phyloP scores from a whole-genome alignment of 805 yeast genomes.

The Candida arabinofermentans region DNA sequence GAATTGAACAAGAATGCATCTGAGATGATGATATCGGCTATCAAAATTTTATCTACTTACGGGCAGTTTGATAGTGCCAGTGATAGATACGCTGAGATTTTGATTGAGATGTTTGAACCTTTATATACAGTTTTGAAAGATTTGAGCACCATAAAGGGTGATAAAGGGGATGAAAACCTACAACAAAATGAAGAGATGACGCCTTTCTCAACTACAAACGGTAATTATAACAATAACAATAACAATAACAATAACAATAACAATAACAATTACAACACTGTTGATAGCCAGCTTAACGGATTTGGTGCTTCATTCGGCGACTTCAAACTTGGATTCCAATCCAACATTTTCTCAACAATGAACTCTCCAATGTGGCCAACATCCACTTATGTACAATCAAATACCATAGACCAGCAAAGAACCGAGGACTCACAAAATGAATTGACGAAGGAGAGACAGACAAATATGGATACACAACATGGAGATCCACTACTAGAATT shows the following conservation, averaged over 20 bases:
- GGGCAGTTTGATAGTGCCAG: slow-evolving; percentile 12
- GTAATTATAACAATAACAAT: neutral
- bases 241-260: neutral
- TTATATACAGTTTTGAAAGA: slow-evolving; percentile 6
- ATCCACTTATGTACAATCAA: too few relatives aligned
- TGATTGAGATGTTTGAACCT: slow-evolving; percentile 14
- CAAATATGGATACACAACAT: neutral
- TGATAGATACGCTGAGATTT: slow-evolving; percentile 14
- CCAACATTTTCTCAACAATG: neutral
- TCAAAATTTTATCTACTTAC: slow-evolving; percentile 10
- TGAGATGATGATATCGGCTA: slow-evolving; percentile 13
- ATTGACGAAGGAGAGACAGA: neutral
- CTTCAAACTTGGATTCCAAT: neutral
- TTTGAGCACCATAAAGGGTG: slow-evolving; percentile 2
- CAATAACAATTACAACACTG: too few relatives aligned
- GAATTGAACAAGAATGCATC: slow-evolving; percentile 11
- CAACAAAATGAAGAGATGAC: neutral
- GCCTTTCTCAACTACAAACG: neutral
- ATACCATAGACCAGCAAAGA: neutral
- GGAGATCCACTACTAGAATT: slow-evolving; percentile 7
- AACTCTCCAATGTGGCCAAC: neutral
- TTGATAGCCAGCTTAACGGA: too few relatives aligned
- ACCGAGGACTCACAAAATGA: neutral
- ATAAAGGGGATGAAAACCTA: slow-evolving; percentile 2
- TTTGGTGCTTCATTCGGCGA: neutral